These are phyloP conservation scores for Trypanosoma boissoni DNA, from an alignment of 208 protist species.

Conservation along the genomic window DNA sequence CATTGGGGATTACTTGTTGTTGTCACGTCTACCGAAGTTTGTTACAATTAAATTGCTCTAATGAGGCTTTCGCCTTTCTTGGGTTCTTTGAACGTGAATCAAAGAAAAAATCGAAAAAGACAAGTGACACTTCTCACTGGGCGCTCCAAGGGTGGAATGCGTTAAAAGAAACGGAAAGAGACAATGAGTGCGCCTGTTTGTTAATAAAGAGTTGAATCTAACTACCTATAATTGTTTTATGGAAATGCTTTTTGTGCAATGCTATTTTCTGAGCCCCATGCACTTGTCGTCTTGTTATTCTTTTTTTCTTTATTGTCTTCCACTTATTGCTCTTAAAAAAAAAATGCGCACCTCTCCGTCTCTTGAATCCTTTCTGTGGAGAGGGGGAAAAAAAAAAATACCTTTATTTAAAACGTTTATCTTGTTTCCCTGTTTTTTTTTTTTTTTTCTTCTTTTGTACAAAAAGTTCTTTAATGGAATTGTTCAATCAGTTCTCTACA, in stretches of 20 bases:
- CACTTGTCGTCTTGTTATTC: slow-evolving; percentile 10
- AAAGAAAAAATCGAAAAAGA: neutral
- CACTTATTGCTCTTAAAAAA: neutral
- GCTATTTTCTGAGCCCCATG: slow-evolving; percentile 2
- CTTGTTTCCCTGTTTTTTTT: slow-evolving; percentile 18
- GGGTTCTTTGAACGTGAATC: slow-evolving; percentile 49
- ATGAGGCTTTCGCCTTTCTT: slow-evolving; percentile 37
- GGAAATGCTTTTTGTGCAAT: neutral
- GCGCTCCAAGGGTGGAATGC: slow-evolving; percentile 18
- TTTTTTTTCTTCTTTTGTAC: slow-evolving; percentile 5
- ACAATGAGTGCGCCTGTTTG: slow-evolving; percentile 5
- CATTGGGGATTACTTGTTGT: slow-evolving; percentile 35
- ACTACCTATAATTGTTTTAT: slow-evolving; percentile 2
- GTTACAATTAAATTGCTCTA: slow-evolving; percentile 28
- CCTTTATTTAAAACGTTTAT: slow-evolving; percentile 2
- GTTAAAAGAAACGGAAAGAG: slow-evolving; percentile 3
- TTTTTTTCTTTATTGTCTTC: slow-evolving; percentile 9
- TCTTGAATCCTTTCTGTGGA: no score
- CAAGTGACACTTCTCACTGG: slow-evolving; percentile 12
- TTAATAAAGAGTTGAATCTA: no score
- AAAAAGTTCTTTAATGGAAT: slow-evolving; percentile 18
- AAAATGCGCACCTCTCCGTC: no score
- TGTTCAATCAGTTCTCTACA: no score
- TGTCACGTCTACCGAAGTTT: slow-evolving; percentile 52
- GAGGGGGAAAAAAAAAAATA: slow-evolving; percentile 7